Evolutionary conservation across 345 rosid species (phyloP), one percentile per base, ranked within the genome.

Genomic region (rapeseed (Brassica napus)): DNA sequence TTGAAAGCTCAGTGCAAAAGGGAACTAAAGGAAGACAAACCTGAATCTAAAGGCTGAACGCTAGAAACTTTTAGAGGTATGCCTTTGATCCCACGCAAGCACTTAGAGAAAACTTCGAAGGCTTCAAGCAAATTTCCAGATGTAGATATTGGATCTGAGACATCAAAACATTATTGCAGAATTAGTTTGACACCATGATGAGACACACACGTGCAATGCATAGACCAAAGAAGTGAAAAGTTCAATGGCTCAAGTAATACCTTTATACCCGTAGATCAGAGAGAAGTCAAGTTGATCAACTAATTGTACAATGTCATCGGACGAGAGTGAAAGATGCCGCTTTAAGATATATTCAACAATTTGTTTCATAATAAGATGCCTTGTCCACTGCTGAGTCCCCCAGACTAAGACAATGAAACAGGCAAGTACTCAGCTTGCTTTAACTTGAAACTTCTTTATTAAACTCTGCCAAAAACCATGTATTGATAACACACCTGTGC

Each of bases 251-350:
- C 31, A 24, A 71, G 6, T 5, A 37, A 72, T 83, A 94, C 98
- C 98, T 92, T 79, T 79, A 74, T 76, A 80, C 72, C 91, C 98
- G 74, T 81, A 83, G 84, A 84, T 83, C 63, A 94, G 77, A 79
- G 92, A 84, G 77, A 94, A 94, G 83, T 94, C 98, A 75, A 94
- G 98, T 79, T 92, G 97, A 86, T 92, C 97, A 69, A 89, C 91
- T 84, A 85, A 84, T 69, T 86, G 90, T 24, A 89, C 83, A 77
- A 92, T 71, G 71, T 86, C 85, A 39, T 82, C 82, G 65, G 85
- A 81, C 8, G 84, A 76, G 49, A 94, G 74, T 73, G 90, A 85
- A 71, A 94, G 87, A 86, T 94, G 98, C 23, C 80, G 89, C 61
- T 73, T 76, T 57, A 92, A 83, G 28, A 91, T 79, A 77, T 87